Evolutionary conservation across 2,329 filamentous ascomycete genomes (phyloP).

Genomic region (Samsoniella hepiali): DNA sequence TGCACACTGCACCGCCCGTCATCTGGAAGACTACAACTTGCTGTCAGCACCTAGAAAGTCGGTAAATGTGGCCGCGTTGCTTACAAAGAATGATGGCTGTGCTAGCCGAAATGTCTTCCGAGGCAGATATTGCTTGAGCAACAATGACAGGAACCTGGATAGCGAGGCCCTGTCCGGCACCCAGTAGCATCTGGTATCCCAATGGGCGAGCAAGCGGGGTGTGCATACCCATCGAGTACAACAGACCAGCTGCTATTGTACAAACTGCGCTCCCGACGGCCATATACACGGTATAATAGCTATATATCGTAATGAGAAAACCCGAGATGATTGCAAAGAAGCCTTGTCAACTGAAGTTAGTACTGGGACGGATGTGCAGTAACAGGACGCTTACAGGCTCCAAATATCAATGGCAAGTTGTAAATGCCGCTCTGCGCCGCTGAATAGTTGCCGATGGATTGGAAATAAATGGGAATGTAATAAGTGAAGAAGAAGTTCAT

Average conservation of each 20-base stretch:
- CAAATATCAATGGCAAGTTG: slow-evolving; percentile 35
- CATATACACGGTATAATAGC: slow-evolving; percentile 2
- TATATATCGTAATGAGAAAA: slow-evolving; percentile 1
- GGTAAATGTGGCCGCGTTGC: not conserved
- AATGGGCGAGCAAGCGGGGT: not conserved
- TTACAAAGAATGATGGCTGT: slow-evolving; percentile 10
- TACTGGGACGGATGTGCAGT: not conserved
- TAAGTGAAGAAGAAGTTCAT: slow-evolving; percentile 23
- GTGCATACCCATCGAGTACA: slow-evolving; percentile 11
- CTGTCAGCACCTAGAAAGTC: not conserved
- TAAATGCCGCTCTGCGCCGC: slow-evolving; percentile 34
- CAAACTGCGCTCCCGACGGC: not conserved
- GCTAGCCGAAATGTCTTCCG: not conserved
- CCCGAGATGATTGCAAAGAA: slow-evolving; percentile 8
- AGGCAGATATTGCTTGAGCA: slow-evolving; percentile 2
- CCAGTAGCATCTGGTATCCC: slow-evolving; percentile 4
- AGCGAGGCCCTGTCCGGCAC: not conserved
- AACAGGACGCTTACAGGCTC: not conserved
- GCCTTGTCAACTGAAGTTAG: not conserved
- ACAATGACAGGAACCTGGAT: slow-evolving; percentile 14
- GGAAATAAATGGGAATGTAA: slow-evolving; percentile 36
- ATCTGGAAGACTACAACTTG: slow-evolving; percentile 10
- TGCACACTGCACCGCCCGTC: not conserved
- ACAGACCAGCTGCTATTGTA: not conserved
- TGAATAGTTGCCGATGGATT: slow-evolving; percentile 32